Percentiles rank a stretch among this genome's conserved stretches.
These are phyloP conservation scores for Mayamaea pseudoterrestris DNA, from an alignment of 108 stramenopile species.

Conservation along the genomic window DNA sequence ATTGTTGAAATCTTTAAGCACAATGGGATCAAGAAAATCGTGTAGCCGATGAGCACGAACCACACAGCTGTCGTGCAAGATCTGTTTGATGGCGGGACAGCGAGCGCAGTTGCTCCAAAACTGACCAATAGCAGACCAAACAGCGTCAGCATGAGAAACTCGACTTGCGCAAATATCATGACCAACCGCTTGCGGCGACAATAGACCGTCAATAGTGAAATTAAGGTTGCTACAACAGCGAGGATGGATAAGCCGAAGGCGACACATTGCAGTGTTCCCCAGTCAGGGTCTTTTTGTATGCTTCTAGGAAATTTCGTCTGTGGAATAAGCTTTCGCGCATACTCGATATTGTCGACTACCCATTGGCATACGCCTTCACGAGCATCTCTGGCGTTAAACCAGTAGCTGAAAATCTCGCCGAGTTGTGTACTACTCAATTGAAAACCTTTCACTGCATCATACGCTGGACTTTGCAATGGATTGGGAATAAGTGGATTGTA, in stretches of 20 bases:
- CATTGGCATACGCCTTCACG: slow-evolving; percentile 17
- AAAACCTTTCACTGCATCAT: slow-evolving; percentile 7
- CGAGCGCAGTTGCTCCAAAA: slow-evolving; percentile 15
- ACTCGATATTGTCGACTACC: slow-evolving; percentile 17
- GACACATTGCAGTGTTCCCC: too few relatives aligned
- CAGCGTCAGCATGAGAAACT: slow-evolving; percentile 17
- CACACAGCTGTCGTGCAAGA: slow-evolving; percentile 19
- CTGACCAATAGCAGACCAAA: slow-evolving; percentile 14
- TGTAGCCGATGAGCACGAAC: slow-evolving; percentile 27
- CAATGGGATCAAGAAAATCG: slow-evolving; percentile 20
- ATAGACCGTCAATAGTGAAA: too few relatives aligned
- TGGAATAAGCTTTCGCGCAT: slow-evolving; percentile 11
- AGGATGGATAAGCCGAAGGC: too few relatives aligned
- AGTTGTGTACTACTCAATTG: not conserved
- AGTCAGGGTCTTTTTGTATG: too few relatives aligned
- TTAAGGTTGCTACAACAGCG: too few relatives aligned
- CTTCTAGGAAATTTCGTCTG: slow-evolving; percentile 11
- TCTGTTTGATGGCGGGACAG: slow-evolving; percentile 3
- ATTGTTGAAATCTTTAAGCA: slow-evolving; percentile 30
- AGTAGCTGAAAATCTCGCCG: slow-evolving; percentile 2
- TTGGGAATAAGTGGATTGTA: too few relatives aligned
- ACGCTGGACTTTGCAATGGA: slow-evolving; percentile 4
- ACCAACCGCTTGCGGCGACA: not conserved
- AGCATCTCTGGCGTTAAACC: not conserved
- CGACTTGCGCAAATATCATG: slow-evolving; percentile 10